These are phyloP conservation scores for Xerocomellus intermedius DNA, from an alignment of 768 basidiomycete species.

Conservation along the genomic window DNA sequence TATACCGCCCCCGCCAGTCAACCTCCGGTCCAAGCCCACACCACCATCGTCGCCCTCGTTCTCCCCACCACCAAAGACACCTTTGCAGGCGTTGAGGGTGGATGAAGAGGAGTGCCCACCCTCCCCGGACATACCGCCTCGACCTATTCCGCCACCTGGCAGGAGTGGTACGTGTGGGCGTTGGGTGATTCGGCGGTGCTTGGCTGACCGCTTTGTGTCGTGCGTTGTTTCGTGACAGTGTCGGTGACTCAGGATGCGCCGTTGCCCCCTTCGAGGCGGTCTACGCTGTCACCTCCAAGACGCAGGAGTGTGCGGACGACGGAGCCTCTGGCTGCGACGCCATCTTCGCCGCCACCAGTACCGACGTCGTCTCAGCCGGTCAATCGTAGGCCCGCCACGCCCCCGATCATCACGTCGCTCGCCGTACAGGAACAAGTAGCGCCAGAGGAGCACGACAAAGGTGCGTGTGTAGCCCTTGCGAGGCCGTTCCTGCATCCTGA, in stretches of 20 bases:
- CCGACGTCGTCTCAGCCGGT: conserved; percentile 18
- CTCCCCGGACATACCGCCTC: conserved; percentile 31
- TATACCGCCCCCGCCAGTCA: conserved; percentile 34
- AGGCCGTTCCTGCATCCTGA: background rate
- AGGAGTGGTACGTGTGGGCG: conserved; percentile 25
- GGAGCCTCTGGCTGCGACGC: conserved; percentile 6
- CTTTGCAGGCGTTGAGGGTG: conserved; percentile 9
- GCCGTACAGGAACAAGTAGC: conserved; percentile 6
- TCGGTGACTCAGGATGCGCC: conserved; percentile 11
- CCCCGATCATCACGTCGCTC: conserved; percentile 26
- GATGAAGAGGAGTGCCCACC: conserved; percentile 26
- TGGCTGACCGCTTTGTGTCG: conserved; percentile 1
- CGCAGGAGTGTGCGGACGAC: conserved; percentile 21
- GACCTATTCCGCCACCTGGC: conserved; percentile 30
- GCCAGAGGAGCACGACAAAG: conserved; percentile 4
- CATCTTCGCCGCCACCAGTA: conserved; percentile 20
- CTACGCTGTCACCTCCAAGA: conserved; percentile 24
- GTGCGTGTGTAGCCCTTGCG: background rate
- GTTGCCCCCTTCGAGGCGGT: conserved; percentile 13
- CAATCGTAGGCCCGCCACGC: conserved; percentile 15
- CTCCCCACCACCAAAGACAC: conserved; percentile 15
- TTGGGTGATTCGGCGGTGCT: background rate
- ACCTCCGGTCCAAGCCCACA: conserved; percentile 21
- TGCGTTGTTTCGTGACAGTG: conserved; percentile 5
- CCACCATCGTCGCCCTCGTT: conserved; percentile 15